Evolutionary conservation across 441 rosid genomes (phyloP), one percentile per base, ranked within the genome.

Genomic region (Raphanus hybrid): DNA sequence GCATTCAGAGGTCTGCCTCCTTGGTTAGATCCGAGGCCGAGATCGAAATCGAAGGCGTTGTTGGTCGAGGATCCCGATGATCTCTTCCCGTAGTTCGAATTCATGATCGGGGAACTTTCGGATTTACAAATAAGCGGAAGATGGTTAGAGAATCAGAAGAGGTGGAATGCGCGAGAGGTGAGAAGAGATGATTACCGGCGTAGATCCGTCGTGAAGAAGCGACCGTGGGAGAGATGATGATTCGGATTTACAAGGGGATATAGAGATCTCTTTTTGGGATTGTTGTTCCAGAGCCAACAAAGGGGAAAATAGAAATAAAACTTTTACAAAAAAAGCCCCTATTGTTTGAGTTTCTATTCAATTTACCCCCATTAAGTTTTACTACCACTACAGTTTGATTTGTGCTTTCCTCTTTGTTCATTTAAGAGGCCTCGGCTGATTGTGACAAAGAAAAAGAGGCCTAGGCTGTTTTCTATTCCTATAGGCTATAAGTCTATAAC

Each of bases 21-120:
- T 66, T 87, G 85, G 81, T 64, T 84, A 1, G 97, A 90, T 72
- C 96, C 93, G 66, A 92, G 64, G 0, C 99, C 99, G 15, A 95
- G 81, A 82, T 95, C 97, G 65, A 92, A 93, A 75, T 91, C 85
- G 74, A 90, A 86, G 88, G 78, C 81, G 41, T 81, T 83, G 65
- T 81, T 83, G 65, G 55, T 76, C 3, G 92, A 87, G 9, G 60
- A 18, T 18, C 89, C 88, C 3, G 90, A 82, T 67, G 91, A 83
- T 39, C 87, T 81, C 80, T 80, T 90, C 4, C 89, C 90, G 71
- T 83, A 83, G 83, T 90, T 87, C 4, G 92, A 89, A 78, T 87
- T 88, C 98, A 55, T 55, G 60, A 91, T 87, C 52, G 55, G 57
- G 41, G 34, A 77, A 18, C 2, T 39, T 59, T 64, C 18, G 11